These are phyloP conservation scores for Chenopodium berlandieri DNA, from an alignment of 148 eudicot genomes.

Conservation along the genomic window DNA sequence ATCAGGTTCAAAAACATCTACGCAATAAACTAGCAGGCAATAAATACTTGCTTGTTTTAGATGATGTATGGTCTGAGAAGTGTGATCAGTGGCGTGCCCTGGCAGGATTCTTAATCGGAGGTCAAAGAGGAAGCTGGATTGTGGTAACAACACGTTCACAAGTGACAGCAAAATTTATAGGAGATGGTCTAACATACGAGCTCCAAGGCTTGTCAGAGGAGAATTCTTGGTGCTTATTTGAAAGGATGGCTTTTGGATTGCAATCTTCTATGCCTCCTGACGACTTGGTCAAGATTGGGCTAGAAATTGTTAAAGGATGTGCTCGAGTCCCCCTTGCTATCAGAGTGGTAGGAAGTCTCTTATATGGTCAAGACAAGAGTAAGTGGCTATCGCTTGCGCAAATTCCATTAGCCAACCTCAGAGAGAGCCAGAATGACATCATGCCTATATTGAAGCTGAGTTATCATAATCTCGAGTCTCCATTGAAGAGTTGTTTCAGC, in stretches of 20 bases:
- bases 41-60: conserved; percentile 30
- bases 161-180: background rate
- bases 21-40: conserved; percentile 8
- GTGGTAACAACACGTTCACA: background rate
- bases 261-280: background rate
- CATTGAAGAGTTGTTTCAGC: conserved; percentile 8
- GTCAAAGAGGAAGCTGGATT: background rate
- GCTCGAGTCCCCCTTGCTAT: background rate
- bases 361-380: conserved; percentile 17
- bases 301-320: too few species aligned
- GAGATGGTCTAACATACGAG: background rate
- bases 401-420: conserved; percentile 25
- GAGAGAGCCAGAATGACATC: conserved; percentile 3
- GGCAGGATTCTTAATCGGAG: background rate
- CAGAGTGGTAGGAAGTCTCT: background rate
- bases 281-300: background rate
- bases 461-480: conserved; percentile 18
- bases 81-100: conserved; percentile 15
- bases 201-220: background rate
- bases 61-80: conserved; percentile 30
- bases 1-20: conserved; percentile 12
- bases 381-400: conserved; percentile 32
- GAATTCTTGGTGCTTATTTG: background rate
- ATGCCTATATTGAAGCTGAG: conserved; percentile 29
- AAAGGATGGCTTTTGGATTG: background rate